A percentile compares a stretch with the other conserved stretches of the same genome.
Evolutionary conservation across 2,329 filamentous ascomycete species (phyloP).

Genomic region (Aspergillus sp.): DNA sequence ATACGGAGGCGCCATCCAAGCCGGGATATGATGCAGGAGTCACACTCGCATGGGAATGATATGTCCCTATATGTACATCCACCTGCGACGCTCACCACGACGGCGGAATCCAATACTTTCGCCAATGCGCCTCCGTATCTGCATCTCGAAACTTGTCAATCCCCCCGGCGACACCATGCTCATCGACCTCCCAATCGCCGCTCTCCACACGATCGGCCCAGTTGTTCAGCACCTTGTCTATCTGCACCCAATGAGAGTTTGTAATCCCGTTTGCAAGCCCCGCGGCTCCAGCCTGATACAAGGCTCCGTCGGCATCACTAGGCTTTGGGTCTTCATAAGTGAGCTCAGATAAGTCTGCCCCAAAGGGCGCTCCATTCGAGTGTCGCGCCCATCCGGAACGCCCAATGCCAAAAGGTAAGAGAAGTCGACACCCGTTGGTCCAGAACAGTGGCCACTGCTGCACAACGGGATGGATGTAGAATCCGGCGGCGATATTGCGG

Average conservation of each 20-base stretch:
- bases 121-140: conserved; percentile 24
- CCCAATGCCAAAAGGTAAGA: conserved; percentile 17
- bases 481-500: conserved; percentile 9
- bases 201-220: conserved; percentile 25
- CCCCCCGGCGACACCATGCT: conserved; percentile 25
- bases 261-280: conserved; percentile 13
- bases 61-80: neutral
- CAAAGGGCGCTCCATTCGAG: conserved; percentile 15
- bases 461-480: conserved; percentile 13
- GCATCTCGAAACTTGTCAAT: conserved; percentile 31
- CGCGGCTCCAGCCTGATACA: conserved; percentile 13
- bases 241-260: conserved; percentile 9
- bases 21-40: no score
- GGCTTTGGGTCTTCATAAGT: conserved; percentile 8
- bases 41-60: neutral
- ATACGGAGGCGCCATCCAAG: no score
- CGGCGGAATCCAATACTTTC: conserved; percentile 18
- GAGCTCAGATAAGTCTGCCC: neutral
- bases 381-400: conserved; percentile 11
- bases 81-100: conserved; percentile 8
- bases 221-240: conserved; percentile 25
- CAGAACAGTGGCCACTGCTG: conserved; percentile 4
- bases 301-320: conserved; percentile 5
- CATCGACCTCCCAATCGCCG: conserved; percentile 25
- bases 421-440: conserved; percentile 14